Percentiles rank a stretch among this genome's conserved stretches.
These are phyloP conservation scores for Lyophyllum atratum DNA, from an alignment of 768 basidiomycete genomes.

Conservation along the genomic window DNA sequence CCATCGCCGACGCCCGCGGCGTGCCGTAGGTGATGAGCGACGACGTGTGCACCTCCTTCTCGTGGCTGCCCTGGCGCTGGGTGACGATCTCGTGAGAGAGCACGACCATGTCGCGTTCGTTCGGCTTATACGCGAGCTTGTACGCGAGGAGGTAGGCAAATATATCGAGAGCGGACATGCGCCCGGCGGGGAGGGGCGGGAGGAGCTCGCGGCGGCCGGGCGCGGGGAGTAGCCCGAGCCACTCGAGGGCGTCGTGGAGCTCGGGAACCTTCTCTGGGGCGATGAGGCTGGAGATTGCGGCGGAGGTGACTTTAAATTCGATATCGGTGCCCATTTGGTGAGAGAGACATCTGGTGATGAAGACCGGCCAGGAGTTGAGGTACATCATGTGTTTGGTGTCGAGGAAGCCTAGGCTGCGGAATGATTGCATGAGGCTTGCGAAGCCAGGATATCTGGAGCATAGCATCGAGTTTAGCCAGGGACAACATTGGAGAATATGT, in stretches of 20 bases:
- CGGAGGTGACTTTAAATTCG: constrained; percentile 14
- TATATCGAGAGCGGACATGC: constrained; percentile 64
- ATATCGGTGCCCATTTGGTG: constrained; percentile 17
- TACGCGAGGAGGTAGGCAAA: constrained; percentile 73
- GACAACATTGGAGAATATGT: neutral
- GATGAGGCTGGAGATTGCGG: constrained; percentile 23
- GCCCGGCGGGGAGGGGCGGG: constrained; percentile 45
- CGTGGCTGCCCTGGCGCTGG: constrained; percentile 11
- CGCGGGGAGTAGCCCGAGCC: constrained; percentile 39
- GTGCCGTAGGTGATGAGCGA: constrained; percentile 62
- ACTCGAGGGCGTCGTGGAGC: constrained; percentile 46
- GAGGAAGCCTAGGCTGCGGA: constrained; percentile 71
- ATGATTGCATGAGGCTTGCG: constrained; percentile 68
- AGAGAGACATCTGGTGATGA: constrained; percentile 30
- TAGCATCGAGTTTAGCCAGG: neutral
- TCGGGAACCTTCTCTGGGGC: constrained; percentile 20
- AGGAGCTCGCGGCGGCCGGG: constrained; percentile 19
- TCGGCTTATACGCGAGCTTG: constrained; percentile 64
- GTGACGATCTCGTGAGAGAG: constrained; percentile 83
- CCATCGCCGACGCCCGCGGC: constrained; percentile 73
- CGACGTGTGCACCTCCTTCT: constrained; percentile 64
- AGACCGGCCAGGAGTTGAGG: constrained; percentile 39
- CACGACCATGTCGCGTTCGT: constrained; percentile 86
- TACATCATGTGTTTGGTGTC: constrained; percentile 38
- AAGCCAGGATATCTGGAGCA: constrained; percentile 80